These are phyloP conservation scores for Melaleuca quinquenervia DNA, from an alignment of 345 rosid species.

Conservation along the genomic window DNA sequence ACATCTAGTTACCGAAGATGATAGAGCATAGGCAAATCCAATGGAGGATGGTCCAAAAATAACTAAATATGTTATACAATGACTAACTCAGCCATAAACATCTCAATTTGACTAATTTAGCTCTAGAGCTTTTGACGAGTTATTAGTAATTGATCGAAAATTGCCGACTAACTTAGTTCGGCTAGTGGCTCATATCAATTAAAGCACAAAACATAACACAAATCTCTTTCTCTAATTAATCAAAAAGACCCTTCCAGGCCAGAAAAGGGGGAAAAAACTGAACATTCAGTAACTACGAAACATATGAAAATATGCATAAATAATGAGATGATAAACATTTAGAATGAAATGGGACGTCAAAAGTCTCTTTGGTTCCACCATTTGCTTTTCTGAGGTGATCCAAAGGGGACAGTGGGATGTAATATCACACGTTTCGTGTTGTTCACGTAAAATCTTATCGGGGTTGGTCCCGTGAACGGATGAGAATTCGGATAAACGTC, in stretches of 20 bases:
- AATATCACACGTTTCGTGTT: not conserved
- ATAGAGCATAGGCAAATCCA: not conserved
- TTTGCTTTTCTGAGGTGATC: not conserved
- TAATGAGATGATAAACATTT: not conserved
- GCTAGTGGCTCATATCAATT: not conserved
- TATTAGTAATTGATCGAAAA: fast-evolving
- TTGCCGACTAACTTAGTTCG: too few relatives aligned
- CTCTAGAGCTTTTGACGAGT: not conserved
- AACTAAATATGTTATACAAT: fast-evolving
- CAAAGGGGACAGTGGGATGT: not conserved
- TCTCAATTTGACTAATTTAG: not conserved
- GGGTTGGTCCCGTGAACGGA: not conserved
- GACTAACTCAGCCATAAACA: not conserved
- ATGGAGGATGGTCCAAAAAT: not conserved
- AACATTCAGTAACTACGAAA: not conserved
- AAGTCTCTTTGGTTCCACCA: not conserved
- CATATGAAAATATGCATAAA: not conserved
- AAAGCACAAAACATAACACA: not conserved
- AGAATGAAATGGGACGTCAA: not conserved
- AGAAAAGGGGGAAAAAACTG: not conserved
- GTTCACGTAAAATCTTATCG: not conserved
- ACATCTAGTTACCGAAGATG: not conserved
- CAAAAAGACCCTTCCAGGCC: not conserved
- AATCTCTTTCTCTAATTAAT: not conserved
- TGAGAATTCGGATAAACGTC: not conserved